Evolutionary conservation across 768 basidiomycete species (phyloP).

Genomic region (Tricholoma matsutake): DNA sequence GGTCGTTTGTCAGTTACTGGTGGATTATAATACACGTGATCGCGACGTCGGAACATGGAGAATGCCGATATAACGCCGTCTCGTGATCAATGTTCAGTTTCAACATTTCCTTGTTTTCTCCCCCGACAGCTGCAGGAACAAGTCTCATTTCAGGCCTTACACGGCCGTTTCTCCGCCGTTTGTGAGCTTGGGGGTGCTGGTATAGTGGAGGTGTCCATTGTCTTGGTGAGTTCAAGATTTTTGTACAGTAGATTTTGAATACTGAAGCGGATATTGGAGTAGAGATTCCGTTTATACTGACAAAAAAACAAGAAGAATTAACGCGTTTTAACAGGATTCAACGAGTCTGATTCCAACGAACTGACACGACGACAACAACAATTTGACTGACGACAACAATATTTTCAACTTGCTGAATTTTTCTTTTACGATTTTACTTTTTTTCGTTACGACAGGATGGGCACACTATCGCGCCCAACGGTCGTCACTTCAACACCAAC

Average conservation of each 20-base stretch:
- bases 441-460: conserved; percentile 8
- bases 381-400: conserved; percentile 8
- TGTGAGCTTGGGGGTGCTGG: conserved; percentile 15
- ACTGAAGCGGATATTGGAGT: conserved; percentile 1
- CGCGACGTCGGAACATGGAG: not conserved
- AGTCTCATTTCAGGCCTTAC: conserved; percentile 13
- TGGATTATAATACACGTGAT: too few species aligned
- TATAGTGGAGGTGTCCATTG: conserved; percentile 15
- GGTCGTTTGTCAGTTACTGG: too few species aligned
- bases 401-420: conserved; percentile 2
- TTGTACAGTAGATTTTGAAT: not conserved
- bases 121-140: conserved; percentile 1
- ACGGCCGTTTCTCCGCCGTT: conserved; percentile 11
- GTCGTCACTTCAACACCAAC: conserved; percentile 19
- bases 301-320: conserved; percentile 22
- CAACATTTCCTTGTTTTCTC: not conserved
- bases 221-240: conserved; percentile 9
- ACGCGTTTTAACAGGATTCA: conserved; percentile 19
- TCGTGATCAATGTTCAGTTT: not conserved
- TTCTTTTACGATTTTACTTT: conserved; percentile 1
- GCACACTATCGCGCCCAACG: too few species aligned
- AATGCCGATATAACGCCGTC: not conserved
- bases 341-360: conserved; percentile 19
- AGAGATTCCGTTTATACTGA: conserved; percentile 14
- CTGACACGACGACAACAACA: conserved; percentile 8